phyloP scores from a whole-genome alignment of 2,329 filamentous ascomycete species.

The Rutstroemia sp. region DNA sequence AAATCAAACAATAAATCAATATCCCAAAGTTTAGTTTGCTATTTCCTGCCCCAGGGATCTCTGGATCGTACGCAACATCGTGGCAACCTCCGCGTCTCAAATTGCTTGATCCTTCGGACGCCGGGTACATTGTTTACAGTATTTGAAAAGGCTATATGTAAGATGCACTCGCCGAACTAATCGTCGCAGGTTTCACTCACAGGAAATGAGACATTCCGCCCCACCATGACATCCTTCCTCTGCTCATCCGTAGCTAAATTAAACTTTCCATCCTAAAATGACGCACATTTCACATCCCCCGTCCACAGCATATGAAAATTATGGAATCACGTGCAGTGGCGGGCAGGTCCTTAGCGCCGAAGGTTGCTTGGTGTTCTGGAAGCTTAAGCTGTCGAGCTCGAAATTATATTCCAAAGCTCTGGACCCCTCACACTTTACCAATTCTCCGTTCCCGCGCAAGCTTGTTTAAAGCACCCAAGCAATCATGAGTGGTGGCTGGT shows the following conservation, averaged over 20 bases:
- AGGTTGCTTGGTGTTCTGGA: background rate
- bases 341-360: background rate
- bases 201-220: background rate
- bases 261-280: background rate
- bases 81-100: no score
- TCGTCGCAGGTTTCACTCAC: background rate
- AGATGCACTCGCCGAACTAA: no score
- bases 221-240: background rate
- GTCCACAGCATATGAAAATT: background rate
- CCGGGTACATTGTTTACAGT: no score
- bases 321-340: slow-evolving; percentile 1
- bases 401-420: background rate
- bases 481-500: slow-evolving; percentile 79
- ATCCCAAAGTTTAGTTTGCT: background rate
- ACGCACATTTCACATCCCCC: background rate
- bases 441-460: background rate
- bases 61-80: no score
- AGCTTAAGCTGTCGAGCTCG: slow-evolving; percentile 3
- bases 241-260: background rate
- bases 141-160: background rate
- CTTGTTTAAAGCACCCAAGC: background rate
- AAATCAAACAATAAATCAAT: background rate
- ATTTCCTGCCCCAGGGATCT: background rate
- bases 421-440: background rate
- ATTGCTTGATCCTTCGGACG: no score